These are phyloP conservation scores for Monilinia aucupariae DNA, from an alignment of 2,329 filamentous ascomycete species.

Conservation along the genomic window DNA sequence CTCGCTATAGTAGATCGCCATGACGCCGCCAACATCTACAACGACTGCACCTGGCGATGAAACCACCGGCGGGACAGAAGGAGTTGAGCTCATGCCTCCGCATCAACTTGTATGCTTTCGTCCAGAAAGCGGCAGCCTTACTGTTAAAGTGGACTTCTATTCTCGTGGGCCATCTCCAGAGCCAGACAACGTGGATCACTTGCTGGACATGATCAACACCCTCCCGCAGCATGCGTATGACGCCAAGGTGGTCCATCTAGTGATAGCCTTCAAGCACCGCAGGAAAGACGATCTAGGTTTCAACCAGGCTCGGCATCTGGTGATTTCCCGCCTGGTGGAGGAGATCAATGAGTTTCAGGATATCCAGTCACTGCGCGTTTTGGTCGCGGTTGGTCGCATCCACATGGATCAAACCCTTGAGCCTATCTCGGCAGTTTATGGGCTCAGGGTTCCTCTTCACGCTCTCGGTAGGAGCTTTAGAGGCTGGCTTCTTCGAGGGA, in stretches of 20 bases:
- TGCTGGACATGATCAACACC: background rate
- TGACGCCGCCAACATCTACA: too few relatives aligned
- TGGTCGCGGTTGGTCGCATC: background rate
- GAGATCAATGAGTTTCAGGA: background rate
- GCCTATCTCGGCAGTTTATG: background rate
- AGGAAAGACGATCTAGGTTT: background rate
- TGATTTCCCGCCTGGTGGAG: background rate
- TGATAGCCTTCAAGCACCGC: background rate
- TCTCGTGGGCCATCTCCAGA: background rate
- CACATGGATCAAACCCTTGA: background rate
- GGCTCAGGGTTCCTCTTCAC: background rate
- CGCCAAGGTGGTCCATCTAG: background rate
- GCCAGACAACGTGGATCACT: background rate
- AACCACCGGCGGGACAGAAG: background rate
- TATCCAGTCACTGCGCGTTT: background rate
- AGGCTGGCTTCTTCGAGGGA: background rate
- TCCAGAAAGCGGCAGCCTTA: background rate
- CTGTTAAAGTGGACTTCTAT: background rate
- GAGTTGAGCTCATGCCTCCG: background rate
- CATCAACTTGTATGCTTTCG: background rate
- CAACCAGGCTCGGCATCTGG: background rate
- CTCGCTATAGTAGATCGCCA: too few relatives aligned
- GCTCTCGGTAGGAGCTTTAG: background rate
- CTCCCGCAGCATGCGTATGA: background rate
- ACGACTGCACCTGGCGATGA: background rate